Evolutionary conservation across 495 filamentous ascomycete species (phyloP).

Genomic region (Collariella sp.): DNA sequence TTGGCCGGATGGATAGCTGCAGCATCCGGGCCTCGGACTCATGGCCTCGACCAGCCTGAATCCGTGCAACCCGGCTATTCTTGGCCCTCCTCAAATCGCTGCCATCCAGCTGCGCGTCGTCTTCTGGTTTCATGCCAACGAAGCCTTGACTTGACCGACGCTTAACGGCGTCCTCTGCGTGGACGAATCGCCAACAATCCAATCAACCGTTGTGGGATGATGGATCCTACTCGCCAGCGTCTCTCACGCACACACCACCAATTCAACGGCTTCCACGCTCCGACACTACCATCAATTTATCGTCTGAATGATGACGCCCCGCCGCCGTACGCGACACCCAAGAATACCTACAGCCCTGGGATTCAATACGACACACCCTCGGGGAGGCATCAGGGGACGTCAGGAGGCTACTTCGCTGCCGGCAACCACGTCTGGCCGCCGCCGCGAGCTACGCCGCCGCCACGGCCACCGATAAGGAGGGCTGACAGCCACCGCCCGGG

Average conservation of each 20-base stretch:
- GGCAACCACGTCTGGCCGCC: not conserved
- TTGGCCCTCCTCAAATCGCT: not conserved
- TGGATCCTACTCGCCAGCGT: not conserved
- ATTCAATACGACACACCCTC: constrained; percentile 19
- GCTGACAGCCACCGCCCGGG: constrained; percentile 7
- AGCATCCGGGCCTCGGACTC: not conserved
- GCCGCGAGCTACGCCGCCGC: not conserved
- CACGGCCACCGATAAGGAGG: constrained; percentile 1
- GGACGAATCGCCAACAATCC: not conserved
- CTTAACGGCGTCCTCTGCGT: not conserved
- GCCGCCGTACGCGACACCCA: constrained; percentile 26
- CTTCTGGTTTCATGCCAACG: not conserved
- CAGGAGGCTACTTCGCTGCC: not conserved
- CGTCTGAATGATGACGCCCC: constrained; percentile 21
- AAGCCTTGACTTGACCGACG: not conserved
- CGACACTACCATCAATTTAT: not conserved
- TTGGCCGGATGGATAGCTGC: not conserved
- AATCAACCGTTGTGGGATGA: not conserved
- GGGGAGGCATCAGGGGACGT: constrained; percentile 21
- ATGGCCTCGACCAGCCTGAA: not conserved
- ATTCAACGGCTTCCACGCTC: not conserved
- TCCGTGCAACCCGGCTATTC: not conserved
- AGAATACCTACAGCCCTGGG: constrained; percentile 20
- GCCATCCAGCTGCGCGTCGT: not conserved
- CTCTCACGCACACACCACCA: not conserved